Conservation (phyloP, 2,329 filamentous ascomycete genomes). For the Pseudohalonectria lignicola region DNA sequence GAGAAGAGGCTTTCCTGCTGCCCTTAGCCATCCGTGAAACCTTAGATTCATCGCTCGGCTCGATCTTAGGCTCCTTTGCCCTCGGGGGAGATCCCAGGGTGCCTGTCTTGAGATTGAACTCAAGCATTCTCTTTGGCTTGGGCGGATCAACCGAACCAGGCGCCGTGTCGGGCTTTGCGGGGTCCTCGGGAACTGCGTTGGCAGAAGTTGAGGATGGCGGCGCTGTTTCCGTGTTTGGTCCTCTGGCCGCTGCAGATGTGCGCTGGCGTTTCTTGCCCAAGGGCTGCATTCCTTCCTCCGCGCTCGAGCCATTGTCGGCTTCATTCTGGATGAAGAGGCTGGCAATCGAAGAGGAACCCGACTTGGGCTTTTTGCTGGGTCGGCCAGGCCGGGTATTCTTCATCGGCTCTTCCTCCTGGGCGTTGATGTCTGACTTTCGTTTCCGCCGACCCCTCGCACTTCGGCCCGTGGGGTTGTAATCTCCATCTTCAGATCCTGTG, state of each 20-base stretch:
- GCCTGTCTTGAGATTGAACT: constrained; percentile 48
- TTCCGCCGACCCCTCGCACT: background rate
- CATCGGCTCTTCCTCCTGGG: constrained; percentile 10
- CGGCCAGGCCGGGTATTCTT: too few species aligned
- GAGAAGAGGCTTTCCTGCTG: background rate
- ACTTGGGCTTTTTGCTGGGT: constrained; percentile 14
- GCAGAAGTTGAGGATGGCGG: too few species aligned
- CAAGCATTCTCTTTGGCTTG: constrained; percentile 36
- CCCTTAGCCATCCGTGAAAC: background rate
- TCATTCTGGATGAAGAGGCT: constrained; percentile 15
- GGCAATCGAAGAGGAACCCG: constrained; percentile 10
- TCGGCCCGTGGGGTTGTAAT: background rate
- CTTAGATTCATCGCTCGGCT: background rate
- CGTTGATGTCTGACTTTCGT: constrained; percentile 3
- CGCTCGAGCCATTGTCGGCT: too few species aligned
- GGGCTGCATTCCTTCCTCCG: too few species aligned
- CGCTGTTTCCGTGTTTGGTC: too few species aligned
- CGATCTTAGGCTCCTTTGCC: constrained; percentile 10
- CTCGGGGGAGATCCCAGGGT: constrained; percentile 52
- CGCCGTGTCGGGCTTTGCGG: too few species aligned
- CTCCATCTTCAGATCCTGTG: background rate
- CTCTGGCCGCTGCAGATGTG: too few species aligned
- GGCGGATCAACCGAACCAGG: background rate
- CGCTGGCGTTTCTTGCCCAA: too few species aligned
- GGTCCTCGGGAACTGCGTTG: too few species aligned